Evolutionary conservation across 2,329 filamentous ascomycete species (phyloP).

Genomic region (Colletotrichum salicis): DNA sequence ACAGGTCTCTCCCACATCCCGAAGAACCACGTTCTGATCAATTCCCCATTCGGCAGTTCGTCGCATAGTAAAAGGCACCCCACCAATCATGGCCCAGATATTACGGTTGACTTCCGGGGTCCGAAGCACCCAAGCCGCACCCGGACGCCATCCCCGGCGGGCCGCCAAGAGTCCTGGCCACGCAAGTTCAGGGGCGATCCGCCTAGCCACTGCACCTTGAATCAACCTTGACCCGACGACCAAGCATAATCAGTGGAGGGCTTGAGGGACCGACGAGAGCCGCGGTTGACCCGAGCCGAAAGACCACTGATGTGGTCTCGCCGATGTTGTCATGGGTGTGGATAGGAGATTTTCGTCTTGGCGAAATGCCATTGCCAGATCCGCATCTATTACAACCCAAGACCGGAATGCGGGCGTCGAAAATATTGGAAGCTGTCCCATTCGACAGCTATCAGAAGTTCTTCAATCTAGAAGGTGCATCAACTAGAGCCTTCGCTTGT

Average conservation of each 20-base stretch:
- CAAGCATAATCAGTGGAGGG: not conserved
- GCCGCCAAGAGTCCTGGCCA: slow-evolving; percentile 30
- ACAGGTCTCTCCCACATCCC: slow-evolving; percentile 25
- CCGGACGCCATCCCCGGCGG: slow-evolving; percentile 6
- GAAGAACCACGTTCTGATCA: slow-evolving; percentile 10
- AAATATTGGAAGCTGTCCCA: not conserved
- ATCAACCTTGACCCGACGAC: not conserved
- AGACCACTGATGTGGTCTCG: not conserved
- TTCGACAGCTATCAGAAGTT: not conserved
- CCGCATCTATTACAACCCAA: slow-evolving; percentile 15
- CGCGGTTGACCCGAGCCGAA: slow-evolving; percentile 6
- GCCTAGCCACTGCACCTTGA: slow-evolving; percentile 5
- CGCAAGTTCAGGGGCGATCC: slow-evolving; percentile 29
- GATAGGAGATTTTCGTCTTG: not conserved
- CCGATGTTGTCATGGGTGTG: slow-evolving; percentile 16
- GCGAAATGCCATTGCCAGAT: slow-evolving; percentile 6
- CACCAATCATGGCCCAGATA: not conserved
- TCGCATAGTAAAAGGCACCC: too few species aligned
- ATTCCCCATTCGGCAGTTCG: slow-evolving; percentile 2
- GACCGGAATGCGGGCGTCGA: slow-evolving; percentile 17
- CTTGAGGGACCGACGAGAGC: not conserved
- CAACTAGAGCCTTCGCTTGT: not conserved
- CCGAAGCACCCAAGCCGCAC: not conserved
- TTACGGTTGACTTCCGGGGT: slow-evolving; percentile 21
- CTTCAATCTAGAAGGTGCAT: not conserved